Percentiles rank a stretch among this genome's conserved stretches.
Conservation (phyloP, 495 filamentous ascomycete genomes). For the Aspergillus egyptiacus region DNA sequence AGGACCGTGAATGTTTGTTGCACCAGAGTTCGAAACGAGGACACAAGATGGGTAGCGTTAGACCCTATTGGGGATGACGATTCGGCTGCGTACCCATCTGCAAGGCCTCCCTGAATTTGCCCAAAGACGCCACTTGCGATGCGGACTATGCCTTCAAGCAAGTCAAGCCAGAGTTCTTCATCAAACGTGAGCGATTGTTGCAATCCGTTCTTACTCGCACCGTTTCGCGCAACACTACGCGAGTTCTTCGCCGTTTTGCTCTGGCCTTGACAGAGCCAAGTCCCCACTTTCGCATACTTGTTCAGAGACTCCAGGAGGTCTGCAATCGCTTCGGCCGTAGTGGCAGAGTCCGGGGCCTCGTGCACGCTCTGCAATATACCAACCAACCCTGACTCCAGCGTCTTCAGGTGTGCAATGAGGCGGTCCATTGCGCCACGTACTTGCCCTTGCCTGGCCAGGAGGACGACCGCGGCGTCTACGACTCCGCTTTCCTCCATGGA, state of each 20-base stretch:
- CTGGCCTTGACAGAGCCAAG: conserved; percentile 93
- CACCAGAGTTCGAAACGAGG: conserved; percentile 66
- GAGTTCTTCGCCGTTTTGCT: conserved; percentile 54
- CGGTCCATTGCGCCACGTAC: conserved; percentile 77
- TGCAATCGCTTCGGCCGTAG: conserved; percentile 46
- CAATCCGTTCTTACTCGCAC: conserved; percentile 31
- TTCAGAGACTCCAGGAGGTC: conserved; percentile 69
- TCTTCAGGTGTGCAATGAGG: conserved; percentile 69
- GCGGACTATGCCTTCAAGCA: conserved; percentile 78
- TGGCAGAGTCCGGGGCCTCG: conserved; percentile 50
- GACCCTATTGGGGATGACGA: conserved; percentile 10
- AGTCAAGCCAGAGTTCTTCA: conserved; percentile 83
- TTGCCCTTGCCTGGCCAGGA: conserved; percentile 87
- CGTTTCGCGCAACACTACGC: conserved; percentile 32
- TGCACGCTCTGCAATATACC: conserved; percentile 57
- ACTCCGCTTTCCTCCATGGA: conserved; percentile 83
- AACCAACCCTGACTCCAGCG: conserved; percentile 70
- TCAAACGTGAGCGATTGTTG: conserved; percentile 65
- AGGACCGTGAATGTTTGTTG: conserved; percentile 89
- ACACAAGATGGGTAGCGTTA: conserved; percentile 45
- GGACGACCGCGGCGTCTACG: conserved; percentile 85
- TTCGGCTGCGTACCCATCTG: conserved; percentile 2
- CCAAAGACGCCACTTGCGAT: conserved; percentile 61
- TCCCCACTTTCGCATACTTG: conserved; percentile 84
- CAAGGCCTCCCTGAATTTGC: conserved; percentile 23